Evolutionary conservation across 306 rosid species (phyloP), one percentile per base, ranked within the genome.

Genomic region (Oxytropis ochrocephala): DNA sequence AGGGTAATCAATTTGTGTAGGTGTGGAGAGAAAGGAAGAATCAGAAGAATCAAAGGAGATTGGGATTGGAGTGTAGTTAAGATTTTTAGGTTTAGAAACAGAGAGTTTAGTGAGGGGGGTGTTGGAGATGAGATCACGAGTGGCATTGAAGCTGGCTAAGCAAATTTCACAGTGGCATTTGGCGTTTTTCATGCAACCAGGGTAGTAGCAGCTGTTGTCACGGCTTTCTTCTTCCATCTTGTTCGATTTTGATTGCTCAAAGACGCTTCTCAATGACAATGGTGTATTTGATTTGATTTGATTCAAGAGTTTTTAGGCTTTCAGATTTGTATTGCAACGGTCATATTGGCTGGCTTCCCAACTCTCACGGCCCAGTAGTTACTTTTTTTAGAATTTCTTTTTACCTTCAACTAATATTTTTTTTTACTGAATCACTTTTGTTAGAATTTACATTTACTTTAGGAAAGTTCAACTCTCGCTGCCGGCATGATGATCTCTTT

Each of bases 121-220:
- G 63, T 84, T 92, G 50, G 97, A 90, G 72, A 88, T 84, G 65
- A 91, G 96, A 10, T 94, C 99, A n/a, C 81, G 89, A 16, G 96
- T 91, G 69, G 99, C 97, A 33, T 75, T 81, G 87, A 92, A 83
- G 72, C 97, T 94, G 6, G 79, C 97, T 77, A 89, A 78, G 80
- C 96, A 94, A 49, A 87, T 81, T 35, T 83, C 75, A 30, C 99
- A 94, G 38, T 62, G 64, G 73, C 99, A 94, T 64, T 91, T 88
- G 0, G 91, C 92, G 32, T 91, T 84, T 79, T 91, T 94, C 50
- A 80, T 84, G 88, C 97, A 94, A 30, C 85, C 87, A 0, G 96
- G 96, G 75, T 73, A 94, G 86, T 94, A 94, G 74, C 83, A 86
- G 75, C 91, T 84, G 72, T 76, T 86, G 65, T 89, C 91, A 5